phyloP scores from a whole-genome alignment of 2,329 filamentous ascomycete species.

The Penicillium sp. region DNA sequence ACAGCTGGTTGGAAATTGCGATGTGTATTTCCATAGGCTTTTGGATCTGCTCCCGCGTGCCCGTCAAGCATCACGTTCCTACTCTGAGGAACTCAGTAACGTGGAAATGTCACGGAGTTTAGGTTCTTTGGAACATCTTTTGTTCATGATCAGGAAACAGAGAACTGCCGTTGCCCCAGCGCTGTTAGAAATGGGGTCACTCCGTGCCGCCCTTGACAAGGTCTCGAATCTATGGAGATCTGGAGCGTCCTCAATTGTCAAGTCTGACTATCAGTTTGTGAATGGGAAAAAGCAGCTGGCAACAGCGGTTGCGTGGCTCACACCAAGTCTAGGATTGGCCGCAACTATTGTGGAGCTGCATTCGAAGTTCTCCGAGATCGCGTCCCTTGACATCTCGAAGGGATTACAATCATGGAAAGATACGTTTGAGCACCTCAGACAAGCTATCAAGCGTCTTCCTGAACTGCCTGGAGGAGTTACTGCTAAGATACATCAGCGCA shows the following conservation, averaged over 20 bases:
- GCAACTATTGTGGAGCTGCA: slow-evolving; percentile 69
- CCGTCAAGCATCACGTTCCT: slow-evolving; percentile 70
- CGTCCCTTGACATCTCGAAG: slow-evolving; percentile 53
- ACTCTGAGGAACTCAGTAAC: slow-evolving; percentile 82
- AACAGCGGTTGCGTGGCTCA: slow-evolving; percentile 63
- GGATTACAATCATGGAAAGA: slow-evolving; percentile 58
- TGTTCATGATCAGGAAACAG: slow-evolving; percentile 58
- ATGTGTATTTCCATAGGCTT: slow-evolving; percentile 79
- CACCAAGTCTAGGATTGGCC: slow-evolving; percentile 68
- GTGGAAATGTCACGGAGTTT: slow-evolving; percentile 79
- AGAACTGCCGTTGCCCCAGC: slow-evolving; percentile 41
- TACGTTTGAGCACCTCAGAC: slow-evolving; percentile 52
- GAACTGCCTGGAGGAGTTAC: slow-evolving; percentile 58
- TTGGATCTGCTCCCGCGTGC: slow-evolving; percentile 74
- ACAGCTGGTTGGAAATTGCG: slow-evolving; percentile 50
- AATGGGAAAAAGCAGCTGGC: slow-evolving; percentile 31
- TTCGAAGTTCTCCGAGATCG: slow-evolving; percentile 63
- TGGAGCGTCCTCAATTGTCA: slow-evolving; percentile 31
- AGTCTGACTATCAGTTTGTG: slow-evolving; percentile 20
- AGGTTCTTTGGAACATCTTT: slow-evolving; percentile 84
- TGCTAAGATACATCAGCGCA: slow-evolving; percentile 35
- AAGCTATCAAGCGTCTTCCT: slow-evolving; percentile 50
- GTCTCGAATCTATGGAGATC: slow-evolving; percentile 41
- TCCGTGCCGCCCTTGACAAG: slow-evolving; percentile 37
- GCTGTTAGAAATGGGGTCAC: slow-evolving; percentile 33